phyloP scores from a whole-genome alignment of 805 yeast species.

The Candida ovalis region DNA sequence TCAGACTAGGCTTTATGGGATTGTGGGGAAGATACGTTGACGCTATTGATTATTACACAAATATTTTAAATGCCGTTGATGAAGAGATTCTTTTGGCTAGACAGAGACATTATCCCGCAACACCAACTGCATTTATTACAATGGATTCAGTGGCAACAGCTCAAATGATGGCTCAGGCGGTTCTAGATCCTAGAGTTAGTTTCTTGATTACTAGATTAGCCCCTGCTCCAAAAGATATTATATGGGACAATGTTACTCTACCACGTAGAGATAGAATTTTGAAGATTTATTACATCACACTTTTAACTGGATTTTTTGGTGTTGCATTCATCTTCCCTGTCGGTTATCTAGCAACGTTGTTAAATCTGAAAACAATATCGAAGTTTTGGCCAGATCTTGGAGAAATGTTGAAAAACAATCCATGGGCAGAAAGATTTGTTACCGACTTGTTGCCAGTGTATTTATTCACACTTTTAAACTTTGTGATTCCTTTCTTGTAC shows the following conservation, averaged over 20 bases:
- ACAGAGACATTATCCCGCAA: slow-evolving; percentile 66
- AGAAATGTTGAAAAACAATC: slow-evolving; percentile 53
- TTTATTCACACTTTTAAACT: slow-evolving; percentile 80
- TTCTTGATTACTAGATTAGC: slow-evolving; percentile 80
- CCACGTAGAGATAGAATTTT: slow-evolving; percentile 68
- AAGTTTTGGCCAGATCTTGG: slow-evolving; percentile 84
- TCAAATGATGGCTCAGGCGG: slow-evolving; percentile 95
- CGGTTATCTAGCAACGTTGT: slow-evolving; percentile 74
- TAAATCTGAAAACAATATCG: slow-evolving; percentile 73
- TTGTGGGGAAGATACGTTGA: slow-evolving; percentile 68
- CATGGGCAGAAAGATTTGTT: slow-evolving; percentile 73
- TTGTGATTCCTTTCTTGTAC: slow-evolving; percentile 79
- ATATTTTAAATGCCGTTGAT: slow-evolving; percentile 66
- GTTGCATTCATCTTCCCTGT: slow-evolving; percentile 80
- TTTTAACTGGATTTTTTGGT: slow-evolving; percentile 64
- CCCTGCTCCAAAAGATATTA: slow-evolving; percentile 94
- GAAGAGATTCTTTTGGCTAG: slow-evolving; percentile 65
- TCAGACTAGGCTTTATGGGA: slow-evolving; percentile 59
- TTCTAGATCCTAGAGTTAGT: slow-evolving; percentile 83
- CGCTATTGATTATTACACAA: slow-evolving; percentile 73
- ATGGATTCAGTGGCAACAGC: slow-evolving; percentile 95
- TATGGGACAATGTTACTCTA: slow-evolving; percentile 87
- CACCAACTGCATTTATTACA: slow-evolving; percentile 90
- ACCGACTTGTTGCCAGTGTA: slow-evolving; percentile 91
- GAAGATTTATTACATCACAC: slow-evolving; percentile 60